Percentiles rank a stretch among this genome's conserved stretches.
phyloP scores from a whole-genome alignment of 352 stramenopile species.

The Globisporangium cylindrosporum region DNA sequence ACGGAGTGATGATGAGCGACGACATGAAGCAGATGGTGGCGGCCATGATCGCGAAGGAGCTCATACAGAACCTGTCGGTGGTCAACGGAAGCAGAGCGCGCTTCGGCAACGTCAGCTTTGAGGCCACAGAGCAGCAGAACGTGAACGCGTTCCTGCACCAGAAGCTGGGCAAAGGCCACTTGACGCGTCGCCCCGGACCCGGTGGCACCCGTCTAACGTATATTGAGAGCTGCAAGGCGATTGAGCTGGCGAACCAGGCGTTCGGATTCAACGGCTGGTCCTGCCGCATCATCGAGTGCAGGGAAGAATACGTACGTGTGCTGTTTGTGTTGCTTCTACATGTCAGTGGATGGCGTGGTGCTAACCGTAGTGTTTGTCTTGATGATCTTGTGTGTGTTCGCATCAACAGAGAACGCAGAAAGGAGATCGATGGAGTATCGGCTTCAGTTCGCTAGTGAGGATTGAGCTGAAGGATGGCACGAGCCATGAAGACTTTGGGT shows the following conservation, averaged over 20 bases:
- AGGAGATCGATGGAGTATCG: slow-evolving; percentile 68
- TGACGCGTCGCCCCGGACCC: slow-evolving; percentile 62
- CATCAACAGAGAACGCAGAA: slow-evolving; percentile 58
- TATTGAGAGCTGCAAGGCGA: slow-evolving; percentile 88
- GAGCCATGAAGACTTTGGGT: slow-evolving; percentile 80
- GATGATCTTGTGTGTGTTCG: background rate
- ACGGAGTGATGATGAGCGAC: slow-evolving; percentile 11
- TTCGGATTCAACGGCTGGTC: slow-evolving; percentile 89
- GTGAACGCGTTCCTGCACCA: slow-evolving; percentile 78
- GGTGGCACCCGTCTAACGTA: slow-evolving; percentile 79
- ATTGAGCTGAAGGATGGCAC: slow-evolving; percentile 87
- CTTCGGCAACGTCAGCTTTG: slow-evolving; percentile 69
- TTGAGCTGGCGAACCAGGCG: slow-evolving; percentile 85
- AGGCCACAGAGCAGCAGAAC: slow-evolving; percentile 37
- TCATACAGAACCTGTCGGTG: slow-evolving; percentile 15
- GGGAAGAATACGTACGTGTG: slow-evolving; percentile 78
- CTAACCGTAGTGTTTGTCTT: background rate
- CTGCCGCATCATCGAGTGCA: slow-evolving; percentile 80
- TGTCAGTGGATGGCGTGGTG: background rate
- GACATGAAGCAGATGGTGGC: slow-evolving; percentile 46
- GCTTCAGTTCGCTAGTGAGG: slow-evolving; percentile 72
- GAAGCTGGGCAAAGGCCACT: slow-evolving; percentile 77
- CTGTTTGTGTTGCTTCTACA: background rate
- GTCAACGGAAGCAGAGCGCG: slow-evolving; percentile 10
- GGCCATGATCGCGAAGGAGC: slow-evolving; percentile 35